Evolutionary conservation across 1,284 basidiomycete genomes (phyloP).

Genomic region (Rhodotorula sp.): DNA sequence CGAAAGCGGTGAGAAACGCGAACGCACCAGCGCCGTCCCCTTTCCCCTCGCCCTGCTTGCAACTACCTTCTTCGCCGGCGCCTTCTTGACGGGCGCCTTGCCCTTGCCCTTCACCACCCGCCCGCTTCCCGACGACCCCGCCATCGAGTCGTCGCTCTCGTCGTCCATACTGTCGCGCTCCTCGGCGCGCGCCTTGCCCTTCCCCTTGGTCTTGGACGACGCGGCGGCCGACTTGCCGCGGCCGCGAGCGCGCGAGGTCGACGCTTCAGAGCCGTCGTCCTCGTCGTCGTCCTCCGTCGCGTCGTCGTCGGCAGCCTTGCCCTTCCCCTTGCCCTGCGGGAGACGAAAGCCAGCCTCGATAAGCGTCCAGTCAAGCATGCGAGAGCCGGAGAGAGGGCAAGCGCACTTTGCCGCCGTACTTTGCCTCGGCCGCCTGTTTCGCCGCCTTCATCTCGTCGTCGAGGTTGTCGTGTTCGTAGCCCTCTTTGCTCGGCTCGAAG

Average conservation of each 20-base stretch:
- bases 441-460: slow-evolving; percentile 28
- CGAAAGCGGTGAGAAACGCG: too few species aligned
- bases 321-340: slow-evolving; percentile 23
- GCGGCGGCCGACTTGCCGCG: too few species aligned
- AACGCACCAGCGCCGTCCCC: slow-evolving; percentile 50
- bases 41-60: slow-evolving; percentile 10
- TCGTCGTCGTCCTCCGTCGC: slow-evolving; percentile 15
- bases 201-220: slow-evolving; percentile 9
- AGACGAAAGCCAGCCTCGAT: too few species aligned
- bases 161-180: slow-evolving; percentile 34
- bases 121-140: background rate
- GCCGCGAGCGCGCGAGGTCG: background rate
- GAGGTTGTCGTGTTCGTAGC: slow-evolving; percentile 39
- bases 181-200: slow-evolving; percentile 23
- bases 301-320: slow-evolving; percentile 16
- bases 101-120: slow-evolving; percentile 41
- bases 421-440: slow-evolving; percentile 43
- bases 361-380: background rate
- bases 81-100: slow-evolving; percentile 51
- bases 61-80: slow-evolving; percentile 51
- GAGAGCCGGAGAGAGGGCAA: background rate
- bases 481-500: slow-evolving; percentile 31
- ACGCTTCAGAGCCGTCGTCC: slow-evolving; percentile 1
- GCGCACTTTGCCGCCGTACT: slow-evolving; percentile 38
- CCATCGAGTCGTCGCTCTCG: slow-evolving; percentile 30